Evolutionary conservation across 129 eudicot species (phyloP), one percentile per base, ranked within the genome.

Genomic region (Scalesia atractyloides): DNA sequence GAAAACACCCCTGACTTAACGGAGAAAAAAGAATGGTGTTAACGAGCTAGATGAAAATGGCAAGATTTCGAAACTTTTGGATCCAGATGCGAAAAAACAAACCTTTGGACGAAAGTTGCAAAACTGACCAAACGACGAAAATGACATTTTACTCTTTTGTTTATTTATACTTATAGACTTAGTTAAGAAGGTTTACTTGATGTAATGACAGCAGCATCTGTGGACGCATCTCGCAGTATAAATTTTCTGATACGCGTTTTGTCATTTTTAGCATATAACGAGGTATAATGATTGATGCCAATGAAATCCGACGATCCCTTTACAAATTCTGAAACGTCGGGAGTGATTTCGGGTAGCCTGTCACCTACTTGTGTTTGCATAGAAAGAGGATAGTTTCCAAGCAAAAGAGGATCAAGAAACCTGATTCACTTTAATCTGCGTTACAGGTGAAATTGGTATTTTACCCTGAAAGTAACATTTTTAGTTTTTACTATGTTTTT

Each of bases 321-420:
- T 9, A 95, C 70, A 15, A 83, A 65, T 76, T 60, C 58, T 20
- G 96, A 84, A 73, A 81, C 75, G 51, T 77, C 54, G 1, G 91
- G 87, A 41, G 76, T 80, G 76, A 94, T 90, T 52, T 74, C 76
- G 0, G 99, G 99, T 37, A 95, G 88, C 76, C 99, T 79, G 20
- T 86, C 81, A 6, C 76, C 88, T 46, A 90, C 99, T 66, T 79
- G 78, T 43, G 79, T 86, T 80, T 74, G 89, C 99, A 95, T 95
- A 37, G 99, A 90, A 68, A 81, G 77, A 72, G 99, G 99, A 78
- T 95, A 95, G 34, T 80, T 62, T 70, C 99, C 99, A 22, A 82
- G 87, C 63, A 95, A 79, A 64, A 95, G 89, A 56, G 99, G 99
- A 90, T 88, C 97, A 67, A 95, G 94, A 79, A 95, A 95, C 99